Conservation (phyloP, 805 yeast genomes). For the Candida odintsovae region DNA sequence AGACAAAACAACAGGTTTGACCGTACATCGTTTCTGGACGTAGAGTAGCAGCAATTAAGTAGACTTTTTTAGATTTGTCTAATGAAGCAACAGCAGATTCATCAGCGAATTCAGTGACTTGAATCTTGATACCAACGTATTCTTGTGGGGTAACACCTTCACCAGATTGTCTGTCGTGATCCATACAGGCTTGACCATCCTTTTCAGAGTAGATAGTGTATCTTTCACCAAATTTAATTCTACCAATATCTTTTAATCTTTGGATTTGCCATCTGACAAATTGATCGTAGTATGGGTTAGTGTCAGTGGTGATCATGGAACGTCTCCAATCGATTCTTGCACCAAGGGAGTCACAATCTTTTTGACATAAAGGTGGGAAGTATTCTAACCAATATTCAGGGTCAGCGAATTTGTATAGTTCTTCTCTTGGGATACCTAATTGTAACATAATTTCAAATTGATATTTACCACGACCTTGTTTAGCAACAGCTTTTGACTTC, state of each 20-base stretch:
- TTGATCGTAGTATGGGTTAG: slow-evolving; percentile 90
- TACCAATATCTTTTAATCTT: slow-evolving; percentile 75
- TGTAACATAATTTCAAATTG: slow-evolving; percentile 97
- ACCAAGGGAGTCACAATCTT: slow-evolving; percentile 77
- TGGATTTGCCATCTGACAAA: slow-evolving; percentile 97
- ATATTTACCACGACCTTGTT: slow-evolving; percentile 88
- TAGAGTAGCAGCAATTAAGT: slow-evolving; percentile 90
- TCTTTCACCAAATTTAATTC: slow-evolving; percentile 96
- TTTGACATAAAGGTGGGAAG: slow-evolving; percentile 87
- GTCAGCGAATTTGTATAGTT: slow-evolving; percentile 84
- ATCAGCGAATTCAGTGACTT: slow-evolving; percentile 51
- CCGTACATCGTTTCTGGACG: slow-evolving; percentile 99
- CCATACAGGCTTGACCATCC: slow-evolving; percentile 99
- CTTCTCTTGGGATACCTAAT: slow-evolving; percentile 79
- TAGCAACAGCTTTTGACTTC: slow-evolving; percentile 90
- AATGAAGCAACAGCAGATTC: slow-evolving; percentile 35
- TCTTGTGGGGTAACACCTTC: slow-evolving; percentile 98
- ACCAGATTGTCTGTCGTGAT: slow-evolving; percentile 95
- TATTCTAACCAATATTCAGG: slow-evolving; percentile 84
- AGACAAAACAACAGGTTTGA: slow-evolving; percentile 96
- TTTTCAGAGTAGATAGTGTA: slow-evolving; percentile 95
- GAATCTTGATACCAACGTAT: slow-evolving; percentile 88
- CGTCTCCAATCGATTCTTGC: slow-evolving; percentile 98
- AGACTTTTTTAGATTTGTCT: slow-evolving; percentile 56
- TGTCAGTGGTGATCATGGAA: slow-evolving; percentile 90